phyloP scores from a whole-genome alignment of 768 basidiomycete genomes.

The Tubosaeta brunneosetosa region DNA sequence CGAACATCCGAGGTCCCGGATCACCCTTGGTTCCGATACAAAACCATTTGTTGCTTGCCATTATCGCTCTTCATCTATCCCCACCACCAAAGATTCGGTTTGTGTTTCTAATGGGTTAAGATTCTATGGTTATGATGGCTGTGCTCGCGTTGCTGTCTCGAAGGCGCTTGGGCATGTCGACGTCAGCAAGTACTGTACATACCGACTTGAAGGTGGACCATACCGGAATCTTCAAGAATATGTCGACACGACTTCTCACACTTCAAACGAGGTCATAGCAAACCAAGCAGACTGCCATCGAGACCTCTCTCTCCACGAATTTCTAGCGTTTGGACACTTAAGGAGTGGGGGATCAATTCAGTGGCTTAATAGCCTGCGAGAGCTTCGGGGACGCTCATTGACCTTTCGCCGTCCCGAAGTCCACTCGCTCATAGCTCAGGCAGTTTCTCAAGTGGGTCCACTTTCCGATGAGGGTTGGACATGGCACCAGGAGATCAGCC shows the following conservation, averaged over 20 bases:
- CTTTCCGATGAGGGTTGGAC: constrained; percentile 10
- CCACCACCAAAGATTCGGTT: constrained; percentile 7
- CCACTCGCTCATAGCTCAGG: constrained; percentile 40
- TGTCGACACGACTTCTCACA: constrained; percentile 35
- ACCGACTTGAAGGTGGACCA: constrained; percentile 26
- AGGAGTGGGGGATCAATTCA: constrained; percentile 43
- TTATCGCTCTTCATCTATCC: constrained; percentile 11
- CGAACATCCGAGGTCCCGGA: constrained; percentile 13
- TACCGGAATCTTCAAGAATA: constrained; percentile 38
- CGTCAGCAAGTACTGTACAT: constrained; percentile 27
- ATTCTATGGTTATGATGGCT: constrained; percentile 29
- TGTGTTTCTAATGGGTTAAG: constrained; percentile 33
- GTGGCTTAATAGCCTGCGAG: constrained; percentile 47
- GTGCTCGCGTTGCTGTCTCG: constrained; percentile 10
- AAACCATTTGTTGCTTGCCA: constrained; percentile 17
- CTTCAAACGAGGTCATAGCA: constrained; percentile 40
- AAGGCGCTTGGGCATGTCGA: constrained; percentile 5
- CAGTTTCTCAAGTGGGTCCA: constrained; percentile 41
- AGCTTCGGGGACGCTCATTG: constrained; percentile 36
- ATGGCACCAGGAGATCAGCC: constrained; percentile 41
- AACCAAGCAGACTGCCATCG: constrained; percentile 38
- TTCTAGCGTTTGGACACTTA: constrained; percentile 39
- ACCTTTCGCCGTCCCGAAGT: constrained; percentile 39
- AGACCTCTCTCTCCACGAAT: constrained; percentile 42
- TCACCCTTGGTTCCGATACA: constrained; percentile 21